phyloP scores from a whole-genome alignment of 371 early-diverging fungal species.

The Sporodiniella umbellata region DNA sequence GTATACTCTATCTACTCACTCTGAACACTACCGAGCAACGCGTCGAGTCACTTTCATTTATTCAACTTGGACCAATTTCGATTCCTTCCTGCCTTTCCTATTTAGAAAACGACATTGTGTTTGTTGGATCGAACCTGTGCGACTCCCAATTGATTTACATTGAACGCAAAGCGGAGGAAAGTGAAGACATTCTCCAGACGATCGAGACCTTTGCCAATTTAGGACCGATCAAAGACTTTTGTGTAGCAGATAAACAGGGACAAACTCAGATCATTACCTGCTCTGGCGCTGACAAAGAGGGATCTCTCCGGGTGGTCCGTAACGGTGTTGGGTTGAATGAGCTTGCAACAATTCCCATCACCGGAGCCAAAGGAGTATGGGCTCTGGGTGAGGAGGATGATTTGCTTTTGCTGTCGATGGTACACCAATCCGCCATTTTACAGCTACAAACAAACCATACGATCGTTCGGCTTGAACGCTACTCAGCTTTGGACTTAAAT shows the following conservation, averaged over 20 bases:
- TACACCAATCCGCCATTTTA: slow-evolving; percentile 37
- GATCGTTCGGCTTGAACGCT: slow-evolving; percentile 24
- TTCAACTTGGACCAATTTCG: slow-evolving; percentile 47
- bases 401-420: slow-evolving; percentile 60
- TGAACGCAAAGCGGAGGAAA: slow-evolving; percentile 21
- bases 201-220: slow-evolving; percentile 72
- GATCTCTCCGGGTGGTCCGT: slow-evolving; percentile 79
- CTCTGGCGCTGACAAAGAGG: slow-evolving; percentile 76
- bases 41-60: slow-evolving; percentile 26
- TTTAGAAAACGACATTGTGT: slow-evolving; percentile 73
- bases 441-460: slow-evolving; percentile 24
- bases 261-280: slow-evolving; percentile 83
- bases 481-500: slow-evolving; percentile 37
- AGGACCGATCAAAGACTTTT: slow-evolving; percentile 86
- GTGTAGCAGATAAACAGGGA: slow-evolving; percentile 77
- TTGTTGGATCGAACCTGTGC: slow-evolving; percentile 81
- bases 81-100: slow-evolving; percentile 72
- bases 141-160: slow-evolving; percentile 81
- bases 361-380: slow-evolving; percentile 76
- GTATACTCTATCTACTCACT: slow-evolving; percentile 56
- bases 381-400: slow-evolving; percentile 53
- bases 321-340: slow-evolving; percentile 89
- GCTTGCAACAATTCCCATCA: slow-evolving; percentile 61
- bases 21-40: slow-evolving; percentile 9
- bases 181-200: slow-evolving; percentile 28